phyloP scores from a whole-genome alignment of 75 land plant genomes.

The Cunninghamia lanceolata region DNA sequence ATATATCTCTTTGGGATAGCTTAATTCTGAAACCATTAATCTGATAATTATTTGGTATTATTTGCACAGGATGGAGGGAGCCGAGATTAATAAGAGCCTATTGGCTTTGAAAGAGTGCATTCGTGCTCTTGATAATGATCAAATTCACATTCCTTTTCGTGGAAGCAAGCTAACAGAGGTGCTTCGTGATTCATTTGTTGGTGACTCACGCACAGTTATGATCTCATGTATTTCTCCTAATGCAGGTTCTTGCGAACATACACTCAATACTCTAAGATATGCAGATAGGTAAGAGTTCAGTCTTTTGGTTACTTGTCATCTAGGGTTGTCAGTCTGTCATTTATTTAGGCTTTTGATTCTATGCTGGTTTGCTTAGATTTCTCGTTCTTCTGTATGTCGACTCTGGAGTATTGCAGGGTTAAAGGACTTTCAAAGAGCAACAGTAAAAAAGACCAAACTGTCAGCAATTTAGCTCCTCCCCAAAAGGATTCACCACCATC shows the following conservation, averaged over 20 bases:
- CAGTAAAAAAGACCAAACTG: constrained; percentile 60
- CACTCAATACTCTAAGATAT: constrained; percentile 49
- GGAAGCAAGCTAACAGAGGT: constrained; percentile 53
- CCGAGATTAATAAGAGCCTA: constrained; percentile 46
- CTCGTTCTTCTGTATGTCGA: background rate
- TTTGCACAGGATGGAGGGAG: constrained; percentile 41
- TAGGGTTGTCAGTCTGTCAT: background rate
- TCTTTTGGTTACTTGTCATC: background rate
- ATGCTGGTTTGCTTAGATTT: background rate
- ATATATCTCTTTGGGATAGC: background rate
- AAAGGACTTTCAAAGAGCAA: constrained; percentile 45
- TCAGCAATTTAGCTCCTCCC: constrained; percentile 13
- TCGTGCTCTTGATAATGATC: constrained; percentile 50
- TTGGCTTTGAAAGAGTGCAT: constrained; percentile 51
- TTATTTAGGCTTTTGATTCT: background rate
- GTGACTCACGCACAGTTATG: constrained; percentile 51
- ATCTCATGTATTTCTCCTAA: constrained; percentile 51
- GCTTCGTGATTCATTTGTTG: constrained; percentile 47
- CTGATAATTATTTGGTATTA: background rate
- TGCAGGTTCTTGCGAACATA: constrained; percentile 50
- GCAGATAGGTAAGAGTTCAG: constrained; percentile 40
- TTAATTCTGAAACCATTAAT: background rate
- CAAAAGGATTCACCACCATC: constrained; percentile 53
- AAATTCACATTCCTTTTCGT: constrained; percentile 46
- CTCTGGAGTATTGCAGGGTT: constrained; percentile 24